Evolutionary conservation across 2,329 filamentous ascomycete species (phyloP).

Genomic region (Dactylellina leptospora): DNA sequence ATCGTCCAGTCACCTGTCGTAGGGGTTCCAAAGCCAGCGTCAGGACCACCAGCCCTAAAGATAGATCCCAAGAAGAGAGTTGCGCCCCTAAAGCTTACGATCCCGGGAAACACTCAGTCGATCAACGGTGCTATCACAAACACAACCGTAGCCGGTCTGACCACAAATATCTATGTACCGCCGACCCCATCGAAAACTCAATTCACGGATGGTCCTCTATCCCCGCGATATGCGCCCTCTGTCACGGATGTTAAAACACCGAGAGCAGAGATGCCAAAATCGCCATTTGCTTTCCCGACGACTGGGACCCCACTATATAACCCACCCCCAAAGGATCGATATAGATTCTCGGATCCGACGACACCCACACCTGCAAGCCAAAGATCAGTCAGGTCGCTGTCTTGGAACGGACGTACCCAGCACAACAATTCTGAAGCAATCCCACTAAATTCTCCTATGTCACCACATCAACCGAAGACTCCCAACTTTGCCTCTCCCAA

Average conservation of each 20-base stretch:
- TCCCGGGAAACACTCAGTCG: constrained; percentile 11
- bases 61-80: constrained; percentile 22
- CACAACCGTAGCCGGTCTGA: constrained; percentile 39
- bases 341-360: constrained; percentile 41
- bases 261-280: neutral
- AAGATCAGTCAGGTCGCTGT: constrained; percentile 33
- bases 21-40: neutral
- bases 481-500: constrained; percentile 15
- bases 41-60: neutral
- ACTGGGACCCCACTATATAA: neutral
- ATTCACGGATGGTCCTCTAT: constrained; percentile 18
- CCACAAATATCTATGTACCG: constrained; percentile 49
- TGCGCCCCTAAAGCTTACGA: constrained; percentile 28
- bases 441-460: constrained; percentile 13
- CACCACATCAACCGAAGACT: constrained; percentile 15
- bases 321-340: constrained; percentile 19
- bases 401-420: constrained; percentile 29
- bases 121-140: constrained; percentile 27
- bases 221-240: constrained; percentile 5
- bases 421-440: constrained; percentile 1
- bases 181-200: constrained; percentile 43
- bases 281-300: constrained; percentile 20
- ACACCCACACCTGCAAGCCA: constrained; percentile 37
- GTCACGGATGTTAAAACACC: neutral
- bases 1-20: neutral